These are phyloP conservation scores for Cryptomeria japonica DNA, from an alignment of 75 land plant genomes.

Conservation along the genomic window DNA sequence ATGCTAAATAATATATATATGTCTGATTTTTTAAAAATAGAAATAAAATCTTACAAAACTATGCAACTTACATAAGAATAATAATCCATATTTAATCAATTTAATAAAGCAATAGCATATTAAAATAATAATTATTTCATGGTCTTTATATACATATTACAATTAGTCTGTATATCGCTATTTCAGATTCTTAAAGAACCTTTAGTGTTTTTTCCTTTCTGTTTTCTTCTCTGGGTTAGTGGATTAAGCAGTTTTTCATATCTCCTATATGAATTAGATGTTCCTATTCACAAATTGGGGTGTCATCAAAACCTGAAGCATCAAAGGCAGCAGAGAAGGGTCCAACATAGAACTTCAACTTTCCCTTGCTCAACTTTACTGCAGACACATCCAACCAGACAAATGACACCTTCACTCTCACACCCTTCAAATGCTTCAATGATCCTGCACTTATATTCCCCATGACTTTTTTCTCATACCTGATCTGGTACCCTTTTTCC, in stretches of 20 bases:
- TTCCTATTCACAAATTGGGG: slow-evolving; percentile 35
- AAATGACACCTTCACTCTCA: slow-evolving; percentile 46
- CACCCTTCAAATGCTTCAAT: slow-evolving; percentile 38
- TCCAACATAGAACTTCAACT: slow-evolving; percentile 49
- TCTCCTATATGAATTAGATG: too few relatives aligned
- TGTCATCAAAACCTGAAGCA: slow-evolving; percentile 35
- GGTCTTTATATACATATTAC: too few relatives aligned
- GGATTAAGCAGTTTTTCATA: too few relatives aligned
- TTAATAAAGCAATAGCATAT: too few relatives aligned
- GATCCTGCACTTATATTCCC: slow-evolving; percentile 22
- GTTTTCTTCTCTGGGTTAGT: too few relatives aligned
- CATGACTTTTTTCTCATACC: slow-evolving; percentile 33
- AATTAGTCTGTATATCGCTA: too few relatives aligned
- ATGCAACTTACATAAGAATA: neutral
- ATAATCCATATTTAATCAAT: neutral
- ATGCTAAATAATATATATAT: too few relatives aligned
- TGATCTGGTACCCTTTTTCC: slow-evolving; percentile 37
- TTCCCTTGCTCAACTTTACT: slow-evolving; percentile 12
- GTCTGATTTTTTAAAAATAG: too few relatives aligned
- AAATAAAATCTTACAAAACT: neutral
- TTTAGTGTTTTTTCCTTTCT: too few relatives aligned
- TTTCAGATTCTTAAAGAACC: too few relatives aligned
- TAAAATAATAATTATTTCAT: too few relatives aligned
- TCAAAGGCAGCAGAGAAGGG: slow-evolving; percentile 49
- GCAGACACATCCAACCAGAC: slow-evolving; percentile 45